phyloP scores from a whole-genome alignment of 1,139 yeast species.

The Suhomyces guaymorum region DNA sequence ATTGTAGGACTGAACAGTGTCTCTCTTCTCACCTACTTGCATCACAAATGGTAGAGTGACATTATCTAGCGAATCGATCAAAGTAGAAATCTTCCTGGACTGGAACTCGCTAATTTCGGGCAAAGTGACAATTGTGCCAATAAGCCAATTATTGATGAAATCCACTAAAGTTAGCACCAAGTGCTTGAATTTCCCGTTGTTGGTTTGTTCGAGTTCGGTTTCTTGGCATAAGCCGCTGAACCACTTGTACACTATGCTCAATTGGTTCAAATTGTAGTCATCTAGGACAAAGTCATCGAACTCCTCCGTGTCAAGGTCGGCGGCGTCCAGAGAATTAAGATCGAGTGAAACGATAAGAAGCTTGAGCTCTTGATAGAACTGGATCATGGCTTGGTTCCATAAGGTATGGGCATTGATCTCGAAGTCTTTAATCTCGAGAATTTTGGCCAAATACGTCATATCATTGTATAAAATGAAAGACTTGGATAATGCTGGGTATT shows the following conservation, averaged over 20 bases:
- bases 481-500: constrained; percentile 34
- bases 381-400: constrained; percentile 26
- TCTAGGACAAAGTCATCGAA: constrained; percentile 23
- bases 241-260: constrained; percentile 27
- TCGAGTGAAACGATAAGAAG: constrained; percentile 20
- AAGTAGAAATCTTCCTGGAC: constrained; percentile 31
- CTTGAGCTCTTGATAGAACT: constrained; percentile 25
- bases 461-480: constrained; percentile 43
- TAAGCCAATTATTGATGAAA: constrained; percentile 32
- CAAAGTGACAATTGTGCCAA: constrained; percentile 28
- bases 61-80: constrained; percentile 25
- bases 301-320: constrained; percentile 7
- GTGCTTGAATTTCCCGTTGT: constrained; percentile 29
- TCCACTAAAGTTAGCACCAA: constrained; percentile 31
- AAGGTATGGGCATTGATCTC: constrained; percentile 19
- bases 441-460: constrained; percentile 26
- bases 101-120: constrained; percentile 42
- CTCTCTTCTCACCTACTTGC: constrained; percentile 15
- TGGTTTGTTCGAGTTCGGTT: constrained; percentile 29
- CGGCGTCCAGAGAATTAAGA: constrained; percentile 9
- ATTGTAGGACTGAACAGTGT: constrained; percentile 31
- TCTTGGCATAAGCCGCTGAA: constrained; percentile 26
- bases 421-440: constrained; percentile 19
- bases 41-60: constrained; percentile 20
- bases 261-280: constrained; percentile 24